phyloP scores from a whole-genome alignment of 2,329 filamentous ascomycete species.

The Xylaria sp. region DNA sequence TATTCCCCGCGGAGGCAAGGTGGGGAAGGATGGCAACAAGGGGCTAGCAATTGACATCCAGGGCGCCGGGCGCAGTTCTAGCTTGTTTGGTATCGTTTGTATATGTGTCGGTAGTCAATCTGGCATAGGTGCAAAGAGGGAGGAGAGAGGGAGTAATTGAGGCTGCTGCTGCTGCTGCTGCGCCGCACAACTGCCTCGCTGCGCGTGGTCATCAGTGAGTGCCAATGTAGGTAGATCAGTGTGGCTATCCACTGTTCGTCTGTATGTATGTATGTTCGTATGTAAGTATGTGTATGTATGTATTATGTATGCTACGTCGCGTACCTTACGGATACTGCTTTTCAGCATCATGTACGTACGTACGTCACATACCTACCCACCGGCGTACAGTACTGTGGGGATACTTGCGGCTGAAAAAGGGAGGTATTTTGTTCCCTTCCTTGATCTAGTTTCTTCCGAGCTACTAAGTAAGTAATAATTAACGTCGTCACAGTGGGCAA shows the following conservation, averaged over 20 bases:
- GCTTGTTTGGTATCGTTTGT: background rate
- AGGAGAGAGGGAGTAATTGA: background rate
- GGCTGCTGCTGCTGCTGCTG: slow-evolving; percentile 26
- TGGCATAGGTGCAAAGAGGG: background rate
- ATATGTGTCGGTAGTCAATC: slow-evolving; percentile 21
- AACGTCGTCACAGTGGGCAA: slow-evolving; percentile 3
- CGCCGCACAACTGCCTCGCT: slow-evolving; percentile 30
- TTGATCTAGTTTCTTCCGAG: background rate
- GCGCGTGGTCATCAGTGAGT: slow-evolving; percentile 20
- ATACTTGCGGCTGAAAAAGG: slow-evolving; percentile 30
- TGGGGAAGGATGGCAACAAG: slow-evolving; percentile 26
- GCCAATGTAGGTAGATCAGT: background rate
- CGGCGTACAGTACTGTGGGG: slow-evolving; percentile 11
- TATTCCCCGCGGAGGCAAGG: slow-evolving; percentile 31
- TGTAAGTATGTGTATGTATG: background rate
- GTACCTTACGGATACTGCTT: slow-evolving; percentile 1
- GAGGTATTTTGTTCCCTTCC: background rate
- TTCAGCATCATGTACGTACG: background rate
- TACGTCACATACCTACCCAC: background rate
- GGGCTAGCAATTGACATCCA: slow-evolving; percentile 6
- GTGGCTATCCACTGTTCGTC: background rate
- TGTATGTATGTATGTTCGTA: background rate
- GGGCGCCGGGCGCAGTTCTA: slow-evolving; percentile 27
- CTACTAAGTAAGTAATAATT: slow-evolving; percentile 12
- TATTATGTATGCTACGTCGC: background rate